These are phyloP conservation scores for Suaeda aralocaspica DNA, from an alignment of 148 eudicot species.

Conservation along the genomic window DNA sequence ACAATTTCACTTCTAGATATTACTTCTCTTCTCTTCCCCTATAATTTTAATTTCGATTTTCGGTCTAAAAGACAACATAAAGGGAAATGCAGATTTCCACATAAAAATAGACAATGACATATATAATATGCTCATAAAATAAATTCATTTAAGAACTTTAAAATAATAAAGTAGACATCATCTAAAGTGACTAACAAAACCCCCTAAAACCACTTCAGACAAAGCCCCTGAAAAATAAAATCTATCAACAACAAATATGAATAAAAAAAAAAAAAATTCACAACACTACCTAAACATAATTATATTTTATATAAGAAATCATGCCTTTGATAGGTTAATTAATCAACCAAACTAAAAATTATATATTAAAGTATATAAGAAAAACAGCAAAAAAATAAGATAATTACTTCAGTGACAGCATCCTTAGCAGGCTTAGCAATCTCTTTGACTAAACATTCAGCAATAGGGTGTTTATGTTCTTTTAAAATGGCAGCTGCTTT, in stretches of 20 bases:
- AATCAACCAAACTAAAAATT: not conserved
- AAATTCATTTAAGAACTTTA: not conserved
- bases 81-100: no score
- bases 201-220: not conserved
- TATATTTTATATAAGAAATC: not conserved
- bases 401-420: slow-evolving; percentile 78
- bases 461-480: slow-evolving; percentile 84
- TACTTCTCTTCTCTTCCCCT: not conserved
- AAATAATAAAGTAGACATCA: not conserved
- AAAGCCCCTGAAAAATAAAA: not conserved
- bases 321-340: not conserved
- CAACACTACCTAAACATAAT: not conserved
- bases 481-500: slow-evolving; percentile 95
- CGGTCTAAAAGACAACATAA: no score
- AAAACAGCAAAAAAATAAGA: not conserved
- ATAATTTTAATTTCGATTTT: not conserved
- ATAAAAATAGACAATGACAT: no score
- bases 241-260: not conserved
- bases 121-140: not conserved
- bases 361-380: no score
- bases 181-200: not conserved
- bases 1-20: not conserved
- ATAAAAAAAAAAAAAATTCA: not conserved
- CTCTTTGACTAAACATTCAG: slow-evolving; percentile 86
- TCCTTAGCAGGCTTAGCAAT: slow-evolving; percentile 98